phyloP scores from a whole-genome alignment of 2,329 filamentous ascomycete genomes.

The Ciborinia camelliae region DNA sequence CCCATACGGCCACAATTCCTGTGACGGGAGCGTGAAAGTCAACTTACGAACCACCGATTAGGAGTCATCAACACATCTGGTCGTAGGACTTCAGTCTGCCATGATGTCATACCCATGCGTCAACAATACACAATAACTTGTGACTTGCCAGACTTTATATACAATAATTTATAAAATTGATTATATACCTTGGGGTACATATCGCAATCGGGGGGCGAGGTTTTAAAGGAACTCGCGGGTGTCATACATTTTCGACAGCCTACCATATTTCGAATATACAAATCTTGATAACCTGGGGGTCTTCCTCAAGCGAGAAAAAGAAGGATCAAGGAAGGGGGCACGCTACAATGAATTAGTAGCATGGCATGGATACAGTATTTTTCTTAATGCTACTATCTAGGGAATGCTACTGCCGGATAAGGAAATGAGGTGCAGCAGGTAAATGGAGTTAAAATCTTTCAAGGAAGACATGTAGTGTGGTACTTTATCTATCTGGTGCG shows the following conservation, averaged over 20 bases:
- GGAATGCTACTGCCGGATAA: slow-evolving; percentile 2
- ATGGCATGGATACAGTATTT: slow-evolving; percentile 3
- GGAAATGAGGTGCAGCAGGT: slow-evolving; percentile 5
- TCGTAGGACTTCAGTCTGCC: not conserved
- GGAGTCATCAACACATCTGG: not conserved
- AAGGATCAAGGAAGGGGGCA: not conserved
- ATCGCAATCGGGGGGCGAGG: not conserved
- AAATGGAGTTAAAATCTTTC: not conserved
- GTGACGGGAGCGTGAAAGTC: not conserved
- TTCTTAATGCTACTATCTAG: slow-evolving; percentile 12
- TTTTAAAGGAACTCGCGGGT: not conserved
- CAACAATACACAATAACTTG: not conserved
- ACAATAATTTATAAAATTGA: not conserved
- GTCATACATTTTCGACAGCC: not conserved
- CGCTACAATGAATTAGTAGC: not conserved
- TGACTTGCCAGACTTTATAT: not conserved
- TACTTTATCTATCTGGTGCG: slow-evolving; percentile 8
- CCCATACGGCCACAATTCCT: not conserved
- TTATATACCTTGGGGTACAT: not conserved
- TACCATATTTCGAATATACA: not conserved
- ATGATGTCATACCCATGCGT: not conserved
- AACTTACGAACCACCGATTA: not conserved
- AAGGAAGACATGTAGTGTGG: slow-evolving; percentile 7
- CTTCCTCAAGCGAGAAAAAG: slow-evolving; percentile 3
- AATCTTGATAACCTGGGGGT: not conserved